Evolutionary conservation across 768 basidiomycete species (phyloP).

Genomic region (Lentinula lateritia): DNA sequence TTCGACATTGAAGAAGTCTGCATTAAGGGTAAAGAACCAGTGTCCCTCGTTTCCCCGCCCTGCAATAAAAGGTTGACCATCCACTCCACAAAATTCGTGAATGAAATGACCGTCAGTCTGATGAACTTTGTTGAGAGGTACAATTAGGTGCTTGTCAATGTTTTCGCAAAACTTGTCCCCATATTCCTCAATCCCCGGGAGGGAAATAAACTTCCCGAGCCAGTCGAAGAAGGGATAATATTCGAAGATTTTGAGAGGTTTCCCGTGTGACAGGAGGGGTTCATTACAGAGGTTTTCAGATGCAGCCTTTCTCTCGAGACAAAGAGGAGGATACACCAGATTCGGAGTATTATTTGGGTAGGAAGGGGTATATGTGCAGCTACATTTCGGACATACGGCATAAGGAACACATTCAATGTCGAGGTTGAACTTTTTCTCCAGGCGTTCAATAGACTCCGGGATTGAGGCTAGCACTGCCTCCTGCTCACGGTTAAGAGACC

Average conservation of each 20-base stretch:
- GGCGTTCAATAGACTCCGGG: background rate
- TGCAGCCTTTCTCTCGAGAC: background rate
- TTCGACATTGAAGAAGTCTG: no score
- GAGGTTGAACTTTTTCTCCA: background rate
- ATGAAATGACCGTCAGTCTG: background rate
- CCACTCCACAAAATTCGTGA: background rate
- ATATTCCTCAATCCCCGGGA: background rate
- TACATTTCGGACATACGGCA: constrained; percentile 2
- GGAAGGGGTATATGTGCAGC: background rate
- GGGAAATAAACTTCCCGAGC: background rate
- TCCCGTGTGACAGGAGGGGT: background rate
- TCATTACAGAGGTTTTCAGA: background rate
- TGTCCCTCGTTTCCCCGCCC: background rate
- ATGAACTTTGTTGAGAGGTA: background rate
- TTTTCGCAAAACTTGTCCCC: background rate
- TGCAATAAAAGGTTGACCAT: background rate
- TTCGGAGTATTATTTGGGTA: background rate
- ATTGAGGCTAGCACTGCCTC: background rate
- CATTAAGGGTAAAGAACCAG: no score
- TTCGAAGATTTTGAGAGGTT: constrained; percentile 2
- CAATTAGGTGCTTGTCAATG: background rate
- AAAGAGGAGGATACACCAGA: background rate
- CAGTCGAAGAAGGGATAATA: constrained; percentile 6
- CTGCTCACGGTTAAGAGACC: background rate
- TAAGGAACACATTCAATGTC: background rate